Evolutionary conservation across 306 rosid species (phyloP).

Genomic region (Vicia faba): DNA sequence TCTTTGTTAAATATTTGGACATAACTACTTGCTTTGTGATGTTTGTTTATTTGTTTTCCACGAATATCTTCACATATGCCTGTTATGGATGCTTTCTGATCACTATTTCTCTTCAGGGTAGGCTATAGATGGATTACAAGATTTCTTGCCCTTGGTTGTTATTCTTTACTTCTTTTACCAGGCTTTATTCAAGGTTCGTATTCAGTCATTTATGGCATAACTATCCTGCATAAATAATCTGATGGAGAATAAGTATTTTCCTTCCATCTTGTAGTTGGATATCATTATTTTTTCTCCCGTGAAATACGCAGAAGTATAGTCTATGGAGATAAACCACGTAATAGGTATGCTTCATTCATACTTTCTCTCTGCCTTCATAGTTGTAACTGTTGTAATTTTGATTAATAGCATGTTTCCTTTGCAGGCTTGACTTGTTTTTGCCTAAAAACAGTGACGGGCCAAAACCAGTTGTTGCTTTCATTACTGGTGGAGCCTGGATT

Average conservation of each 20-base stretch:
- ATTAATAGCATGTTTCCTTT: slow-evolving; percentile 37
- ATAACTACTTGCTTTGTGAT: slow-evolving; percentile 17
- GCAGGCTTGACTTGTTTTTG: slow-evolving; percentile 84
- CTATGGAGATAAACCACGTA: slow-evolving; percentile 88
- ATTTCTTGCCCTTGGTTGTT: slow-evolving; percentile 79
- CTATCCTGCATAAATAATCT: slow-evolving; percentile 12
- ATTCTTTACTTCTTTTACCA: slow-evolving; percentile 66
- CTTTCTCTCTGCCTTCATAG: slow-evolving; percentile 7
- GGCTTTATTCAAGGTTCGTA: slow-evolving; percentile 82
- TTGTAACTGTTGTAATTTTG: slow-evolving; percentile 32
- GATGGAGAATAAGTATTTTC: slow-evolving; percentile 35
- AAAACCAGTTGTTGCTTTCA: slow-evolving; percentile 86
- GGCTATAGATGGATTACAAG: slow-evolving; percentile 84
- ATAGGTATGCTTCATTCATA: slow-evolving; percentile 54
- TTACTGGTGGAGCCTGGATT: slow-evolving; percentile 99
- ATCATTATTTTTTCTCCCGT: slow-evolving; percentile 71
- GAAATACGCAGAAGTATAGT: slow-evolving; percentile 77
- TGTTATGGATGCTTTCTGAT: slow-evolving; percentile 47
- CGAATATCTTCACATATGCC: not conserved
- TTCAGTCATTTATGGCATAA: slow-evolving; percentile 25
- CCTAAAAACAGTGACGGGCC: slow-evolving; percentile 64
- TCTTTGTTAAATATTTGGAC: not conserved
- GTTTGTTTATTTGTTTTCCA: slow-evolving; percentile 30
- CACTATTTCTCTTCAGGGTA: slow-evolving; percentile 74
- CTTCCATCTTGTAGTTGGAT: slow-evolving; percentile 70